Evolutionary conservation across 345 rosid genomes (phyloP), one percentile per base, ranked within the genome.

Genomic region (Cardamine chenopodiifolia): DNA sequence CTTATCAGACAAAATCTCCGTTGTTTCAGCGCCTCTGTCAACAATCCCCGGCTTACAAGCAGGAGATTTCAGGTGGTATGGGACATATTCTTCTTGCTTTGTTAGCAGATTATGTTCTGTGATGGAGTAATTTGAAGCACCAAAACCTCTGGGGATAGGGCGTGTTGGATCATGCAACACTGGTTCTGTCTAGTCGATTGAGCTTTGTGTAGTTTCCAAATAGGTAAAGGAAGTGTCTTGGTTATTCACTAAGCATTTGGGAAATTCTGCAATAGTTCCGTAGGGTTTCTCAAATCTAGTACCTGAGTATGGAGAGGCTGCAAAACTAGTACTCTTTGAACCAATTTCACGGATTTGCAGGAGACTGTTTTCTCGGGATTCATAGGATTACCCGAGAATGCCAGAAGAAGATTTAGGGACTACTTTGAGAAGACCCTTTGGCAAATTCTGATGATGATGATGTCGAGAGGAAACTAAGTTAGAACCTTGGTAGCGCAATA

Each of bases 361-460:
- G 77, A 54, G 71, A 44, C 5, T 44, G 12, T 55, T 54, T 19
- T 35, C 78, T 52, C 74, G 77, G 31, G 74, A 34, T 61, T 62
- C 59, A 56, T 56, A 76, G 34, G 82, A 66, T 58, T 77, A 79
- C 69, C 64, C 71, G 59, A 71, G 45, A 26, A 31, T 67, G 66
- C 54, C 62, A 70, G 82, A 76, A 76, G 85, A 72, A 66, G 44
- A 62, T 75, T 72, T 87, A 10, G 88, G 86, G 63, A 73, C 74
- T 52, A 85, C 75, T 83, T 86, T 89, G 79, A 89, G 75, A 64
- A 87, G 65, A 68, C 94, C 91, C 79, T 84, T 87, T 20, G 87
- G 84, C 37, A 78, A 76, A 40, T 74, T 28, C 71, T 79, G 86
- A 65, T 31, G 60, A 29, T 61, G 77, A 63, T 76, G 76, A n/a